Evolutionary conservation across 768 basidiomycete species (phyloP).

Genomic region (Leccinellum albellum): DNA sequence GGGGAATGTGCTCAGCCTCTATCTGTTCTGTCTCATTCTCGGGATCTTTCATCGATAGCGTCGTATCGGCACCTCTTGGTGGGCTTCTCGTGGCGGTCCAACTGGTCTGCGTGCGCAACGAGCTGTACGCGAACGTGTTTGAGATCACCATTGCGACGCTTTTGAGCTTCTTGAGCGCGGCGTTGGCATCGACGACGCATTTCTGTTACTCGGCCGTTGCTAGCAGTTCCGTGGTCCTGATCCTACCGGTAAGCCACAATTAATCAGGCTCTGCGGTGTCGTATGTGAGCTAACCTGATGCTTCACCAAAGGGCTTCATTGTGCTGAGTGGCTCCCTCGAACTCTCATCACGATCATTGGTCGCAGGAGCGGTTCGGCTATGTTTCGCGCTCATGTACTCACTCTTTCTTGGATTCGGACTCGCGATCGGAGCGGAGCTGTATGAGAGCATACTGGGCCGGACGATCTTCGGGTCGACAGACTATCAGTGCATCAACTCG

Average conservation of each 20-base stretch:
- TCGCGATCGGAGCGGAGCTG: conserved; percentile 72
- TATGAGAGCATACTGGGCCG: conserved; percentile 55
- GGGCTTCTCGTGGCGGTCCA: conserved; percentile 71
- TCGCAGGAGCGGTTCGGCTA: conserved; percentile 79
- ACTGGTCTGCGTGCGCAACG: conserved; percentile 65
- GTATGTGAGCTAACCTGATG: not conserved
- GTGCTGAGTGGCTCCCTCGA: conserved; percentile 74
- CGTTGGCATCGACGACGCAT: conserved; percentile 58
- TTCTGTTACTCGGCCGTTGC: conserved; percentile 84
- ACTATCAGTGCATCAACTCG: conserved; percentile 56
- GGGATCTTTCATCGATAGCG: conserved; percentile 74
- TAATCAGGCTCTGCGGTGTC: not conserved
- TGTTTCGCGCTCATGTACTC: conserved; percentile 79
- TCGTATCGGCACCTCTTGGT: conserved; percentile 73
- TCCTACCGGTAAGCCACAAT: conserved; percentile 56
- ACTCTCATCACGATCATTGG: conserved; percentile 74
- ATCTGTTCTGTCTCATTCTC: conserved; percentile 73
- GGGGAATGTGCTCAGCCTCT: conserved; percentile 71
- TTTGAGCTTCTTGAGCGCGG: conserved; percentile 76
- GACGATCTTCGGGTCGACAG: conserved; percentile 46
- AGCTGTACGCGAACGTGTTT: conserved; percentile 77
- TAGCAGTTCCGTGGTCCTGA: conserved; percentile 73
- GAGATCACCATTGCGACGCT: conserved; percentile 80
- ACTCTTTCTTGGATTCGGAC: conserved; percentile 75
- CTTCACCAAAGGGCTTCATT: conserved; percentile 49